Base-by-base conservation (phyloP, 2,329 filamentous ascomycete genomes). In the Colletotrichum orchidophilum region DNA sequence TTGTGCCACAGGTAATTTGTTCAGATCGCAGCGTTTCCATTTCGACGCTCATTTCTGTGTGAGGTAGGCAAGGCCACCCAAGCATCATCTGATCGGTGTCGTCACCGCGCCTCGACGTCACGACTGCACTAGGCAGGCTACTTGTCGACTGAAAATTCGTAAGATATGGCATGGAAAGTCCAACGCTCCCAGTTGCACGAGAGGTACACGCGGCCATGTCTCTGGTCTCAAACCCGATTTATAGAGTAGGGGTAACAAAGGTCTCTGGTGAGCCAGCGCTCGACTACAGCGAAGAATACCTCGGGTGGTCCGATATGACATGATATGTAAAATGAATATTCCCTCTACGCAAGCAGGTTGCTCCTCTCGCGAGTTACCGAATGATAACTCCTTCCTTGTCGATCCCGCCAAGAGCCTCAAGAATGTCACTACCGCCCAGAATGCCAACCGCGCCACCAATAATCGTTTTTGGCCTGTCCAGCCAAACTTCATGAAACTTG, bases 401-500 rank as follows among this genome's bases (percentile, higher is more conserved):
- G 75, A 96, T 92, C 3, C 94, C 94, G 78, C 97, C 92, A 66
- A 95, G 83, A 24, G 90, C 90, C 79, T 97, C 95, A 35, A 97
- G 86, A 73, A 98, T 97, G 79, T 93, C 91, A 81, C 94, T 97
- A 5, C 94, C 93, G 13, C 93, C 94, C 27, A 97, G 83, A 73
- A 94, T 84, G 2, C 93, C 90, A 49, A 63, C 58, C 52, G 83
- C 85, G 15, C 86, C 85, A 11, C 82, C 80, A 26, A 84, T 81
- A 24, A 86, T 88, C 9, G 84, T 82, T 76, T 88, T 91, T 75
- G 83, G 86, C 50, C 87, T 84, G 2, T 89, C 88, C n/a, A 88
- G 87, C 96, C 95, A 98, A 12, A 99, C 91, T 82, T 98, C 95
- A 80, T 98, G 95, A 77, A 98, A 98, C 78, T 96, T 96, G 80